Base-by-base conservation (phyloP, 148 eudicot species). In the Vaccinium vitisidaea region DNA sequence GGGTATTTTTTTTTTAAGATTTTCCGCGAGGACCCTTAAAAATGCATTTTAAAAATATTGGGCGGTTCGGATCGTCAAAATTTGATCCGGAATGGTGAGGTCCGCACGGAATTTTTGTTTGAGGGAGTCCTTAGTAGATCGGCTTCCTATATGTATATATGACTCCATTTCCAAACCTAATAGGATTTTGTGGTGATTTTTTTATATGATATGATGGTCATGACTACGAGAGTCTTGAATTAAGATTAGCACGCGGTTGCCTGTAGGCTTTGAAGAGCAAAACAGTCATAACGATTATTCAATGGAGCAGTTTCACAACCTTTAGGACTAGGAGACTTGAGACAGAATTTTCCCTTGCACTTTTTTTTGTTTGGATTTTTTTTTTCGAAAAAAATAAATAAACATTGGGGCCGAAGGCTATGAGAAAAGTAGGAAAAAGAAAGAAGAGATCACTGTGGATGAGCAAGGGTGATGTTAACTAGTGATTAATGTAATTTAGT, bases 371-470 rank as follows among this genome's bases (percentile, higher is more conserved):
- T 25, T 10, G 3, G 36, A 32, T 25, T 23, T 27, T 69, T 12
- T 16, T 14, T 55, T 21, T 7, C 0, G 2, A 1, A 69, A 67
- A 25, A 67, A 23, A 69, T n/a, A n/a, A n/a, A n/a, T n/a, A 69
- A 69, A 69, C 36, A 27, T 2, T 69, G 4, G 74, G 43, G 14
- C 74, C 74, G 12, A 27, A n/a, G 69, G 69, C 27, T 61, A 21
- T 11, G 1, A 10, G 13, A 23, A 65, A 65, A 65, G 70, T 65
- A 65, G 30, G 74, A 25, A 69, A 69, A 69, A 15, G 39, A 69
- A 27, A 69, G 74, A 69, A 69, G 74, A 69, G 74, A 69, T 69
- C 74, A 69, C 74, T 69, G 74, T 69, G 39, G 74, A 27, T 69
- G 74, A 69, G 27, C 74, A 4, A 13, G 1, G 1, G 11, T 69